These are phyloP conservation scores for Penicillium chermesinum DNA, from an alignment of 495 filamentous ascomycete genomes.

Conservation along the genomic window DNA sequence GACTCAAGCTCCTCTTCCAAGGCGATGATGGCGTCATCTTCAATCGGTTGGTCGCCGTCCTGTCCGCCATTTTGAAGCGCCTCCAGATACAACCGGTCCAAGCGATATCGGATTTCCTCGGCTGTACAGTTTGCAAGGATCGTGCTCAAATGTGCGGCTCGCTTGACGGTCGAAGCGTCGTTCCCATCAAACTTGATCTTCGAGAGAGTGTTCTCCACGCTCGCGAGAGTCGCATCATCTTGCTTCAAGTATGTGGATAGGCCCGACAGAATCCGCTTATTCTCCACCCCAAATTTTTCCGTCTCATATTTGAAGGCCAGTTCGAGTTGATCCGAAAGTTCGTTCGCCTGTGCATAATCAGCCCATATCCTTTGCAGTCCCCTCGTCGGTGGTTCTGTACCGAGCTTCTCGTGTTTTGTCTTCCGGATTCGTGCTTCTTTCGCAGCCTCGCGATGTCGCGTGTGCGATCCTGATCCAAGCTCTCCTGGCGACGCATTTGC, in stretches of 20 bases:
- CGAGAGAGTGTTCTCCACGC: conserved; percentile 25
- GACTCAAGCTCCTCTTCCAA: conserved; percentile 57
- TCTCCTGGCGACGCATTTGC: conserved; percentile 20
- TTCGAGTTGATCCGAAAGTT: conserved; percentile 32
- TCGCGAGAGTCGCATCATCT: conserved; percentile 32
- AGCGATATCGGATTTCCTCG: conserved; percentile 38
- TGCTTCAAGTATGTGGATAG: conserved; percentile 34
- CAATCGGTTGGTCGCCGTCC: neutral
- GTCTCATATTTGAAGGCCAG: conserved; percentile 23
- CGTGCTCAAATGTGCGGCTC: conserved; percentile 21
- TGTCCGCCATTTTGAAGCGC: conserved; percentile 10
- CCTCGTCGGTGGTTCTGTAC: conserved; percentile 19
- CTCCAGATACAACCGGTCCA: conserved; percentile 44
- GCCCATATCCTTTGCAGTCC: conserved; percentile 1
- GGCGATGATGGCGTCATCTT: conserved; percentile 23
- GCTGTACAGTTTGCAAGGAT: conserved; percentile 29
- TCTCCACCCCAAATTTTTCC: conserved; percentile 29
- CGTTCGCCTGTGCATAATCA: conserved; percentile 29
- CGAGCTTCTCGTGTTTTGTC: conserved; percentile 31
- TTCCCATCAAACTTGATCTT: conserved; percentile 25
- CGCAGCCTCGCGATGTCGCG: conserved; percentile 29
- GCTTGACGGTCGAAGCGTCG: conserved; percentile 27
- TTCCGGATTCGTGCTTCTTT: conserved; percentile 35
- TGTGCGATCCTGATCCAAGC: conserved; percentile 17
- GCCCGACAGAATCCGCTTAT: conserved; percentile 31